Percentiles rank a stretch among this genome's conserved stretches.
These are phyloP conservation scores for Brassica nigra DNA, from an alignment of 345 rosid genomes.

Conservation along the genomic window DNA sequence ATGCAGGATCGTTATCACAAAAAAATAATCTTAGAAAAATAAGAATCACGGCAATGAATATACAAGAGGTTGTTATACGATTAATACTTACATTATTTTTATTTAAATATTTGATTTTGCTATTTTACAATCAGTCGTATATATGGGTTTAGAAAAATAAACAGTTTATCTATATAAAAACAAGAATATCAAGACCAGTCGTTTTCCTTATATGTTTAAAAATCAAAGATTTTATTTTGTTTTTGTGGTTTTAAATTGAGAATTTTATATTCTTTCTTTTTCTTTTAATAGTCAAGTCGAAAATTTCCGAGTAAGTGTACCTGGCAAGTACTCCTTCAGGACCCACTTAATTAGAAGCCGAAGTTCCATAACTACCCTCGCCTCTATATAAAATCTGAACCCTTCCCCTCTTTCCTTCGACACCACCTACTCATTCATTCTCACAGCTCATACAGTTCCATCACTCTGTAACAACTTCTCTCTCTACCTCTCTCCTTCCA, in stretches of 20 bases:
- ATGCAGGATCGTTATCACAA: not conserved
- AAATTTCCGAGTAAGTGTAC: conserved; percentile 45
- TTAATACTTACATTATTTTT: not conserved
- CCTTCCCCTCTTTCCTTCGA: conserved; percentile 12
- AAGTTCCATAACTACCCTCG: conserved; percentile 1
- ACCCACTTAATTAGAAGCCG: conserved; percentile 33
- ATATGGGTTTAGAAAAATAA: not conserved
- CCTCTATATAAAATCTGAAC: conserved; percentile 26
- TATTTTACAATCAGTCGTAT: not conserved
- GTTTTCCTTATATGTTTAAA: not conserved
- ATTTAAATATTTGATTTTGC: no score
- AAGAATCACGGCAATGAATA: no score
- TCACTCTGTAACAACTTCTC: not conserved
- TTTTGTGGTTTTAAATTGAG: not conserved
- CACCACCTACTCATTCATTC: conserved; percentile 13
- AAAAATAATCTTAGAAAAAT: not conserved
- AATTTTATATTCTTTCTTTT: not conserved
- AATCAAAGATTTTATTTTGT: not conserved
- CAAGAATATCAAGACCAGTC: not conserved
- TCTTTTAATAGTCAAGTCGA: conserved; percentile 1
- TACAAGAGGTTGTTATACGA: no score
- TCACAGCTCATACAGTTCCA: conserved; percentile 9
- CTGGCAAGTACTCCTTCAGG: conserved; percentile 58
- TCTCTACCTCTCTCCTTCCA: not conserved
- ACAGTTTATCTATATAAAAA: not conserved